Evolutionary conservation across 306 rosid genomes (phyloP).

Genomic region (Cucumis melo): DNA sequence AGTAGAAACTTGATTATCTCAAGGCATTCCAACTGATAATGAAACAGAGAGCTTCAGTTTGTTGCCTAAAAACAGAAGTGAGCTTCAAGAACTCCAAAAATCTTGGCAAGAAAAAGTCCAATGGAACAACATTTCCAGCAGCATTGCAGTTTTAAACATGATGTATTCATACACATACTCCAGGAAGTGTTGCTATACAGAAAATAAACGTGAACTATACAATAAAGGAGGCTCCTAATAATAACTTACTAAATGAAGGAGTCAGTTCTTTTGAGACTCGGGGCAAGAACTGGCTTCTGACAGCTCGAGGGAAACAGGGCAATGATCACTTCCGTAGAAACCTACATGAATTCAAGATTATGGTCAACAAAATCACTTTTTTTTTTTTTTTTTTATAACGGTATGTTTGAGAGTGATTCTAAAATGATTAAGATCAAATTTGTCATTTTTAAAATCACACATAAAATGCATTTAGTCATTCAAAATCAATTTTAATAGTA

Average conservation of each 20-base stretch:
- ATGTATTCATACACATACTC: neutral
- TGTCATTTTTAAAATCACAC: too few species aligned
- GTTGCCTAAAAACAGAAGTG: neutral
- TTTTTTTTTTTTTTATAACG: neutral
- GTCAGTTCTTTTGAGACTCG: constrained; percentile 18
- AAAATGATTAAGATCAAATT: neutral
- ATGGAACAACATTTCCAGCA: neutral
- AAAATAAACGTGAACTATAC: neutral
- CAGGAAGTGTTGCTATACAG: neutral
- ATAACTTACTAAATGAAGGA: constrained; percentile 10
- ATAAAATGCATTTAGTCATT: too few species aligned
- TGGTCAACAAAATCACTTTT: neutral
- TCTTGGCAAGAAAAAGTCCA: neutral
- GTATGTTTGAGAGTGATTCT: neutral
- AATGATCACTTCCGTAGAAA: constrained; percentile 90
- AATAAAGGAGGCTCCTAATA: neutral
- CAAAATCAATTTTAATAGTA: too few species aligned
- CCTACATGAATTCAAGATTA: constrained; percentile 35
- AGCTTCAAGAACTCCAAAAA: neutral
- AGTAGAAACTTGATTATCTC: neutral
- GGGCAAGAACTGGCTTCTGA: constrained; percentile 31
- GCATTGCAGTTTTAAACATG: neutral
- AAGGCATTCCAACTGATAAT: neutral
- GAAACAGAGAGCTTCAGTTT: neutral
- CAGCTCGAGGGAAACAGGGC: constrained; percentile 76